Conservation (phyloP, 495 filamentous ascomycete genomes). For the Schizothecium vesticola region DNA sequence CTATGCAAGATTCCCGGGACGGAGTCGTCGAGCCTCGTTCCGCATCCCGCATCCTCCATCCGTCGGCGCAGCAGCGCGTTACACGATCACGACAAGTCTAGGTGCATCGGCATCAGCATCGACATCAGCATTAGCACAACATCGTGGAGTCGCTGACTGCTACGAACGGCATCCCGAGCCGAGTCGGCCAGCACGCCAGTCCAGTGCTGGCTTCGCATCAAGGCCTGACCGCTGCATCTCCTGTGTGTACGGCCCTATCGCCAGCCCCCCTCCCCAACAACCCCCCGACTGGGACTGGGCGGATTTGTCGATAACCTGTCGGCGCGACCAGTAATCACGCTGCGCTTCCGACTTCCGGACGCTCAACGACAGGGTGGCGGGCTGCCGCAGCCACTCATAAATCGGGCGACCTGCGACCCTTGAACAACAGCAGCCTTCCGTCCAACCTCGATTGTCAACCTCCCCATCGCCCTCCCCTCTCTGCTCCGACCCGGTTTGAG, state of each 20-base stretch:
- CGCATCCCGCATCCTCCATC: not conserved
- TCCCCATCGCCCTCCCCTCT: not conserved
- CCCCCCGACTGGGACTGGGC: conserved; percentile 5
- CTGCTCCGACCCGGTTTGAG: not conserved
- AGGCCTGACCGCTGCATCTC: conserved; percentile 7
- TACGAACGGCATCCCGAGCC: not conserved
- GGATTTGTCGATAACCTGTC: conserved; percentile 10
- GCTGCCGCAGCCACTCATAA: not conserved
- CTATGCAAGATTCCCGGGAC: not conserved
- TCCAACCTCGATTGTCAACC: conserved; percentile 1
- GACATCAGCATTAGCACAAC: not conserved
- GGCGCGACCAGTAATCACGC: conserved; percentile 2
- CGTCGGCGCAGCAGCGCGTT: not conserved
- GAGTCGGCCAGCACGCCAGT: not conserved
- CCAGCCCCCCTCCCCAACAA: conserved; percentile 1
- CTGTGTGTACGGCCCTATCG: not conserved
- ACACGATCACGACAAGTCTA: not conserved
- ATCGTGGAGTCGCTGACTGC: not conserved
- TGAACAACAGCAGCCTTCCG: not conserved
- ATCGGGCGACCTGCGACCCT: not conserved
- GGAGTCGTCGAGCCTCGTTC: not conserved
- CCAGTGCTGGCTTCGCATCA: not conserved
- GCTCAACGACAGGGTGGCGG: conserved; percentile 4
- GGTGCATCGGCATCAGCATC: not conserved
- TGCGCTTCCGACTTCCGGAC: conserved; percentile 10